These are phyloP conservation scores for Rosa persica DNA, from an alignment of 306 rosid genomes.

Conservation along the genomic window DNA sequence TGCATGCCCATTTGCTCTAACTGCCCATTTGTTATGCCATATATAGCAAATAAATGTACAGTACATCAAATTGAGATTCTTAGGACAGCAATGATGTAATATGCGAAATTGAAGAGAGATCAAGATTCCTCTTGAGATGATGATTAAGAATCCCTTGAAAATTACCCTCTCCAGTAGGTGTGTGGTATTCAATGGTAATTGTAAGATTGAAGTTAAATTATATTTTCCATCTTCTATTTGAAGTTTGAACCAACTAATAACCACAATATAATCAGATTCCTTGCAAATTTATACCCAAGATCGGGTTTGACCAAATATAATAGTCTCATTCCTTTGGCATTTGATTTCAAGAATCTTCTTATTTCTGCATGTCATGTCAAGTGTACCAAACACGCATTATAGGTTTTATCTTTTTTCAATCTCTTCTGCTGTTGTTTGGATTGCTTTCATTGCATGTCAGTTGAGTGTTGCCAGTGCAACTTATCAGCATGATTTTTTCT, in stretches of 20 bases:
- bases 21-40: background rate
- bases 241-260: background rate
- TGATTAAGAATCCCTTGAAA: background rate
- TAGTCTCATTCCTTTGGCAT: background rate
- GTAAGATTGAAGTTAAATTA: background rate
- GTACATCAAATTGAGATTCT: background rate
- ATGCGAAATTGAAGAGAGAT: background rate
- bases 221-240: background rate
- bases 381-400: background rate
- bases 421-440: background rate
- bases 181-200: background rate
- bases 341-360: background rate
- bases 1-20: background rate
- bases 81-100: background rate
- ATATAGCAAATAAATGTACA: background rate
- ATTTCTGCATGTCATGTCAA: background rate
- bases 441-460: constrained; percentile 1
- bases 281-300: background rate
- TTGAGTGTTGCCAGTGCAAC: background rate
- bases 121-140: background rate
- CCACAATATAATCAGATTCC: background rate
- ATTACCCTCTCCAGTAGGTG: background rate
- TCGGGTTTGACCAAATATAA: background rate
- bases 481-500: background rate
- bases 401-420: background rate